Percentiles rank a stretch among this genome's conserved stretches.
Evolutionary conservation across 2,329 filamentous ascomycete genomes (phyloP).

Genomic region (Ophiostoma sp.): DNA sequence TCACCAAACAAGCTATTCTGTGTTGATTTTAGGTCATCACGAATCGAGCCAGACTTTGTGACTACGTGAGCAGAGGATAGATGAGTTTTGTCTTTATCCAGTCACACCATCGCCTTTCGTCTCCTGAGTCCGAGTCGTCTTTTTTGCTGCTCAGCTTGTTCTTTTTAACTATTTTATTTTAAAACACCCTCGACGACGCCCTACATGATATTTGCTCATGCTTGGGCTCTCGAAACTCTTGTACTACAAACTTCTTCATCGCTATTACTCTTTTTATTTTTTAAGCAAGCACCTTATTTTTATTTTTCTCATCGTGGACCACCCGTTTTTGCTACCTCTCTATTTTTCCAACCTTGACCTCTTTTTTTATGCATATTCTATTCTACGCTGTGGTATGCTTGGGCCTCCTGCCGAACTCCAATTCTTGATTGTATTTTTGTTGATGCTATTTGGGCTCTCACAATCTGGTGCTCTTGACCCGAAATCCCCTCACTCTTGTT

Average conservation of each 20-base stretch:
- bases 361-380: background rate
- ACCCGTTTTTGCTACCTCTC: background rate
- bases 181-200: background rate
- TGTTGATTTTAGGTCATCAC: background rate
- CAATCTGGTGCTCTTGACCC: background rate
- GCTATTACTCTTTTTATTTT: background rate
- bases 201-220: background rate
- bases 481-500: background rate
- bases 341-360: background rate
- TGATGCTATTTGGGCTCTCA: background rate
- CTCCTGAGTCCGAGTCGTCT: background rate
- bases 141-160: background rate
- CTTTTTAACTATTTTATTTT: slow-evolving; percentile 2
- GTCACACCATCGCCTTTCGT: background rate
- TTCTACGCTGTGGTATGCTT: background rate
- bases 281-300: slow-evolving; percentile 6
- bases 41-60: background rate
- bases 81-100: background rate
- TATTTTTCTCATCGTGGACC: background rate
- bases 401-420: background rate
- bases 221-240: background rate
- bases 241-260: background rate
- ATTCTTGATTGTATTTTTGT: background rate
- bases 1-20: background rate
- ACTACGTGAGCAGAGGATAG: background rate